Base-by-base conservation (phyloP, 2,329 filamentous ascomycete species). In the Metarhizium rileyi region DNA sequence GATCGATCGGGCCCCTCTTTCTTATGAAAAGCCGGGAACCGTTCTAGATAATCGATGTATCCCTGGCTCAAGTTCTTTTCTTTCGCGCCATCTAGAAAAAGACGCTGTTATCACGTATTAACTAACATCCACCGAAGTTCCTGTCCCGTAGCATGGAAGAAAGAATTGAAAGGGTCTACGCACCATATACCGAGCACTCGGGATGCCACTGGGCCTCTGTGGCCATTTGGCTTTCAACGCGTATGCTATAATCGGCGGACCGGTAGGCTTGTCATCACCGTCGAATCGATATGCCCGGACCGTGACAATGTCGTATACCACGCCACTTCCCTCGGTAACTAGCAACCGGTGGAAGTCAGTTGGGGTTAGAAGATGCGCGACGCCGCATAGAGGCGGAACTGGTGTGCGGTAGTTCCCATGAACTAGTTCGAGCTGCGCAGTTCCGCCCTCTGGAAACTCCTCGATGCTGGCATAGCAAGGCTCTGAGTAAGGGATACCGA, bases 401-500 rank as follows among this genome's bases (percentile, higher is more conserved):
- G 28, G 41, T 5, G 25, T 28, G 7, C 47, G 9, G 3, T 20
- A 22, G 9, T 38, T 18, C 12, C 22, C 23, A n/a, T 51, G 49
- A 20, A 45, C 26, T 1, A 51, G 41, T 26, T 48, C 38, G 9
- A 33, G 25, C 4, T 38, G 38, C 27, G 38, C 30, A 2, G 12
- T 44, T 35, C 40, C 46, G 6, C 30, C 16, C 8, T 36, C n/a
- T n/a, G n/a, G 33, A 36, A 36, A 36, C 16, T 36, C 16, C 9
- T 12, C 47, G 9, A 50, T 43, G n/a, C 50, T 52, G 5, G 50
- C 50, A 28, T 49, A 49, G 36, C 42, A 49, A 1, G 50, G 50
- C 44, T 52, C 50, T 12, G 50, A 49, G 26, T 52, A 52, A 3
- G 50, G 50, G 4, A 52, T 46, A 9, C 50, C 47, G 35, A 52